Conservation (phyloP, 2,329 filamentous ascomycete genomes). For the Neophaeococcomyces aloes region DNA sequence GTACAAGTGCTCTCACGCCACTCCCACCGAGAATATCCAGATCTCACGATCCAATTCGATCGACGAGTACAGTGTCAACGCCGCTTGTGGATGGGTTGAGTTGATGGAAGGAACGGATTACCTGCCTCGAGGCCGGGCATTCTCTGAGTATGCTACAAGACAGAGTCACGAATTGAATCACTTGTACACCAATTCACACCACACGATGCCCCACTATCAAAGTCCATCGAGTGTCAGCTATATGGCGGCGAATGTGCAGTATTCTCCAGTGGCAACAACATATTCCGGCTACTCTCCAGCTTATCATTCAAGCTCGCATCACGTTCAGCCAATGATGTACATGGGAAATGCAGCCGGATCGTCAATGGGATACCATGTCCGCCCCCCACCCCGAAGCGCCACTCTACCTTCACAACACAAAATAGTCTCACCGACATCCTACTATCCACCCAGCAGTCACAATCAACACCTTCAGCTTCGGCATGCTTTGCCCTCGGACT, state of each 20-base stretch:
- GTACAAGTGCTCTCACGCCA: too few species aligned
- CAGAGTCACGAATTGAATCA: slow-evolving; percentile 27
- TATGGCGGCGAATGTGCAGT: slow-evolving; percentile 20
- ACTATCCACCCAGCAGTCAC: slow-evolving; percentile 21
- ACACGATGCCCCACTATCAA: slow-evolving; percentile 24
- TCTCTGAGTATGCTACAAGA: slow-evolving; percentile 33
- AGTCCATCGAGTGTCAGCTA: slow-evolving; percentile 22
- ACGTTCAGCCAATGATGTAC: slow-evolving; percentile 24
- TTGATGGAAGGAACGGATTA: slow-evolving; percentile 4
- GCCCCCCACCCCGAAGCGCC: slow-evolving; percentile 22
- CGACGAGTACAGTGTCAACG: not conserved
- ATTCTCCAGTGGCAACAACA: slow-evolving; percentile 23
- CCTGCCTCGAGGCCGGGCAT: slow-evolving; percentile 16
- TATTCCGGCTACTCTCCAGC: slow-evolving; percentile 30
- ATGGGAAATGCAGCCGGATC: slow-evolving; percentile 25
- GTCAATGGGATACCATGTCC: slow-evolving; percentile 26
- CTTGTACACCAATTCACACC: slow-evolving; percentile 15
- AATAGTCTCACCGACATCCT: slow-evolving; percentile 22
- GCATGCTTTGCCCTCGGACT: slow-evolving; percentile 26
- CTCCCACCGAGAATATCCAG: not conserved
- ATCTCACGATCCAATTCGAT: not conserved
- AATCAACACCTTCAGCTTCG: slow-evolving; percentile 26
- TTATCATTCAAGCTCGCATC: slow-evolving; percentile 28
- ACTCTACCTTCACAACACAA: slow-evolving; percentile 25
- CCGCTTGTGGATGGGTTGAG: not conserved